phyloP scores from a whole-genome alignment of 441 rosid genomes.

The Brassica balearica region DNA sequence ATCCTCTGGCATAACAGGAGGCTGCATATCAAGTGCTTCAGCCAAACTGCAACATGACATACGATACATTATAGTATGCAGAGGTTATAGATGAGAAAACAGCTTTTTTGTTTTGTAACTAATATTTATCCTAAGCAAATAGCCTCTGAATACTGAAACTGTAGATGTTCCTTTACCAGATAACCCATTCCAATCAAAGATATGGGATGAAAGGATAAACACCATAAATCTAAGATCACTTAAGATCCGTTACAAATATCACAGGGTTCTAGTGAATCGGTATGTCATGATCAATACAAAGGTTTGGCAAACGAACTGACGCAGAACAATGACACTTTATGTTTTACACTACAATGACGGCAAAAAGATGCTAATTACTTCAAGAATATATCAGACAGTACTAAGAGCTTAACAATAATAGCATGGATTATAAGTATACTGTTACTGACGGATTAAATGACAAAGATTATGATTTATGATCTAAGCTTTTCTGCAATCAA shows the following conservation, averaged over 20 bases:
- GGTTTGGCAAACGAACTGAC: constrained; percentile 11
- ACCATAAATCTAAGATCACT: constrained; percentile 19
- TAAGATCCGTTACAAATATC: constrained; percentile 6
- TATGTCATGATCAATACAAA: constrained; percentile 16
- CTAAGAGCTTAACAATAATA: no score
- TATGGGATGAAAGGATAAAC: neutral
- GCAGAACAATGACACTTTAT: constrained; percentile 7
- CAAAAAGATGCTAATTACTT: neutral
- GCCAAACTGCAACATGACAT: constrained; percentile 69
- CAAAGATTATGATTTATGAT: constrained; percentile 16
- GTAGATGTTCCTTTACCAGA: constrained; percentile 5
- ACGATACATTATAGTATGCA: neutral
- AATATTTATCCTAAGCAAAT: constrained; percentile 1
- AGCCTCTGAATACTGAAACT: constrained; percentile 18
- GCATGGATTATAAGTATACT: no score
- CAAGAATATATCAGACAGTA: no score
- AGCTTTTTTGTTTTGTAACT: constrained; percentile 3
- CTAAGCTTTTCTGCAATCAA: constrained; percentile 20
- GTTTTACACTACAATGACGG: constrained; percentile 22
- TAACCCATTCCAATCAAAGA: constrained; percentile 26
- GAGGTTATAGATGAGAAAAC: constrained; percentile 17
- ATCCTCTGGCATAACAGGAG: constrained; percentile 99
- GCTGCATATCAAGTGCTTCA: constrained; percentile 98
- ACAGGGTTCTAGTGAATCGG: constrained; percentile 9
- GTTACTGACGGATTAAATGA: constrained; percentile 8